Conservation (phyloP, 495 filamentous ascomycete genomes). For the Aspergillus asperescens region DNA sequence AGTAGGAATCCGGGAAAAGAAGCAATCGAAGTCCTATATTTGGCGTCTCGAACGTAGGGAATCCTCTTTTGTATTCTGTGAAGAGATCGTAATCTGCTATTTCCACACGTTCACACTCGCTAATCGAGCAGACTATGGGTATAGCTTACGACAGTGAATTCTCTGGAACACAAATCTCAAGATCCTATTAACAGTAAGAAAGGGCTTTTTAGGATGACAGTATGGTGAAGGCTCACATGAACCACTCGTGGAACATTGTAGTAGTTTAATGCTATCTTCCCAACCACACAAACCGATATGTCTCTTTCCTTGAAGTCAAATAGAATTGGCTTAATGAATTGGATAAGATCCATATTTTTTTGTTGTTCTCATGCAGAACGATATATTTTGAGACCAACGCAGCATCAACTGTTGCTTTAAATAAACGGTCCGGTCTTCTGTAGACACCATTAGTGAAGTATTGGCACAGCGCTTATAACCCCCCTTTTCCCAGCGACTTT, state of each 20-base stretch:
- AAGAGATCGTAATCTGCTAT: neutral
- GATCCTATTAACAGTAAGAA: neutral
- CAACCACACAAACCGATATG: neutral
- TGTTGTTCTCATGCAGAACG: neutral
- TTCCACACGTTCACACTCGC: neutral
- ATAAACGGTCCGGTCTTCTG: neutral
- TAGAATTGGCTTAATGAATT: neutral
- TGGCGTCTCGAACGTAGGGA: neutral
- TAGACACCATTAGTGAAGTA: neutral
- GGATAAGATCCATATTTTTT: neutral
- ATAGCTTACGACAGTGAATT: neutral
- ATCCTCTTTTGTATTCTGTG: slow-evolving; percentile 4
- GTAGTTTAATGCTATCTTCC: slow-evolving; percentile 7
- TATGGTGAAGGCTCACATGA: neutral
- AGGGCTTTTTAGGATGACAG: neutral
- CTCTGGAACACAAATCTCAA: slow-evolving; percentile 5
- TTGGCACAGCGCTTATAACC: neutral
- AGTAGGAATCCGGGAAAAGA: neutral
- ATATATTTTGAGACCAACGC: neutral
- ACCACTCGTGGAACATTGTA: slow-evolving; percentile 7
- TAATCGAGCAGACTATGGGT: neutral
- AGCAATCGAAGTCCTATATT: neutral
- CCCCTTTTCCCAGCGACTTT: neutral
- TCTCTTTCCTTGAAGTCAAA: neutral
- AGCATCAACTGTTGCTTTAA: neutral